Percentiles rank a stretch among this genome's conserved stretches.
phyloP scores from a whole-genome alignment of 2,329 filamentous ascomycete genomes.

The Colletotrichum abscissum region DNA sequence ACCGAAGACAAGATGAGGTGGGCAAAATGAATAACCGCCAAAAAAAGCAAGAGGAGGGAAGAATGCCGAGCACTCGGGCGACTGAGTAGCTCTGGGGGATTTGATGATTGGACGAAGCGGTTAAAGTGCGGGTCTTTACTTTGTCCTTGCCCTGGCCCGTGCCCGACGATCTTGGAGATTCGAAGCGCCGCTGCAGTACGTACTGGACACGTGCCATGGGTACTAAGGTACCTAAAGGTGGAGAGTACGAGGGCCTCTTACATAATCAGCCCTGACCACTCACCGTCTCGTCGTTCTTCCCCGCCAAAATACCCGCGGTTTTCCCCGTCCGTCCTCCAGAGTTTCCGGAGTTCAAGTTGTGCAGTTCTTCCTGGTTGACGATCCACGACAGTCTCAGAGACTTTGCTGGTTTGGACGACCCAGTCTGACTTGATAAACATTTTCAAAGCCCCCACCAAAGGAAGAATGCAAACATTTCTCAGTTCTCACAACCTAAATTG shows the following conservation, averaged over 20 bases:
- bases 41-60: background rate
- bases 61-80: background rate
- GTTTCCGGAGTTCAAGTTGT: background rate
- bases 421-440: too few species aligned
- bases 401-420: background rate
- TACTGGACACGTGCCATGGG: background rate
- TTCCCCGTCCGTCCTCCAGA: background rate
- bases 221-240: background rate
- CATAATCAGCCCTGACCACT: background rate
- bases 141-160: background rate
- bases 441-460: background rate
- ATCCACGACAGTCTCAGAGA: background rate
- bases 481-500: background rate
- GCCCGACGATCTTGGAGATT: background rate
- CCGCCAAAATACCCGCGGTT: background rate
- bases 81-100: too few species aligned
- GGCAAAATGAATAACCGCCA: background rate
- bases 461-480: background rate
- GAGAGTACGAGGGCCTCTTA: background rate
- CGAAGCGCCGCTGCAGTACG: slow-evolving; percentile 13
- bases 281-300: slow-evolving; percentile 19
- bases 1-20: background rate
- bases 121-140: background rate
- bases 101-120: background rate
- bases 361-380: background rate